Base-by-base conservation (phyloP, 345 rosid species). In the Heritiera littoralis region DNA sequence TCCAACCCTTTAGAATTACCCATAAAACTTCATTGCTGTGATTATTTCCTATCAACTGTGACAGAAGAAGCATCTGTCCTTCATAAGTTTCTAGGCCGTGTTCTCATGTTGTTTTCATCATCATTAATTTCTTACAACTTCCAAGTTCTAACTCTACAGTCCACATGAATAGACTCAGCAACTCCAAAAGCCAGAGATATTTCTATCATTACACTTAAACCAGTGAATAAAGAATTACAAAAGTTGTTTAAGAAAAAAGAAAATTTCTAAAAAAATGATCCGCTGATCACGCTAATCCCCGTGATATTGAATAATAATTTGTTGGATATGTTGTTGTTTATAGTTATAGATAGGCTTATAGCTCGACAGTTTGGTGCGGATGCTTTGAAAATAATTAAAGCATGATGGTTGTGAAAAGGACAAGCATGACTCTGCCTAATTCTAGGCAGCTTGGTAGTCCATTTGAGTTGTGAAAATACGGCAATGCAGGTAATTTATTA, bases 101-200 rank as follows among this genome's bases (percentile, higher is more conserved):
- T 28, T 20, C n/a, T 65, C 38, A 65, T 35, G 48, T 65, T 65
- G 23, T 7, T 65, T 54, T 52, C 17, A 52, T 35, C 45, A 72
- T 72, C 45, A 43, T 40, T 40, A 65, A 61, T 10, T 18, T 49
- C 35, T 64, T 35, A 14, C 60, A 76, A 48, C 17, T 51, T 51
- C 41, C 60, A 76, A 48, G 28, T 52, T 58, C 66, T 3, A 41
- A 41, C 38, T 74, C 51, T 73, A 4, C 15, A 38, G 30, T 74
- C 51, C 54, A 4, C 15, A 18, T 51, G 75, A 71, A n/a, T 9
- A 32, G 52, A 9, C 43, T 72, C 76, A 35, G 20, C 66, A 41
- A 41, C 54, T 12, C 45, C 66, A 46, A 61, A 32, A 40, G 84
- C 61, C 77, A 84, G 12, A 58, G 59, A 45, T 56, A 68, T 45